Percentiles rank a stretch among this genome's conserved stretches.
Conservation (phyloP, 2,329 filamentous ascomycete species). For the Cladophialophora exuberans region DNA sequence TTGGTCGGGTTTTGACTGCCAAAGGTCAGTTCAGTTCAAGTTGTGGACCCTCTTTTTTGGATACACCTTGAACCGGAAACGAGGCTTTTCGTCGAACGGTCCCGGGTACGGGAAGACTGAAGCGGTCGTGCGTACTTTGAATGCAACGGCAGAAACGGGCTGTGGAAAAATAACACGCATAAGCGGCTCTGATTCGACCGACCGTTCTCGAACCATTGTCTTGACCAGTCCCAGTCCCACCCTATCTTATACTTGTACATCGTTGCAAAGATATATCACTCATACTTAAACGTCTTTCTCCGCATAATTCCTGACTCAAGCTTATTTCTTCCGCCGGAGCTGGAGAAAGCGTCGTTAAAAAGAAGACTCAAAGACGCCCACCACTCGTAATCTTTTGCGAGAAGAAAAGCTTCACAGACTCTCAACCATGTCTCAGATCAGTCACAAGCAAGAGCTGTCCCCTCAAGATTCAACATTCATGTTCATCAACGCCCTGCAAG, state of each 20-base stretch:
- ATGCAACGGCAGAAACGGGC: too few species aligned
- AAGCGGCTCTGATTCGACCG: slow-evolving; percentile 3
- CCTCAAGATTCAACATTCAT: slow-evolving; percentile 18
- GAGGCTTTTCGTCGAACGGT: too few species aligned
- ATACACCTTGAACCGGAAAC: too few species aligned
- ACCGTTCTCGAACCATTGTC: too few species aligned
- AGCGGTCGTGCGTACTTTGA: neutral
- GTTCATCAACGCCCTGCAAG: slow-evolving; percentile 21
- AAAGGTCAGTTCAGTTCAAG: too few species aligned
- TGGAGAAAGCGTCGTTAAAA: too few species aligned
- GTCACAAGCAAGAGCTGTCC: neutral
- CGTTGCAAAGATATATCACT: neutral
- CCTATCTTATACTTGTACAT: neutral
- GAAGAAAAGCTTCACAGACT: neutral
- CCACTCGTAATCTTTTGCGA: neutral
- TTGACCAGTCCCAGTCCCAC: neutral
- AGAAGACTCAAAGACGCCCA: neutral
- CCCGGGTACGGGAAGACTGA: neutral
- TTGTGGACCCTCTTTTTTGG: too few species aligned
- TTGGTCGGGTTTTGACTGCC: too few species aligned
- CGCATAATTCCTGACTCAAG: neutral
- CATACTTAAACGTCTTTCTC: neutral
- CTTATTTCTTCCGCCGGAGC: too few species aligned
- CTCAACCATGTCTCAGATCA: slow-evolving; percentile 1
- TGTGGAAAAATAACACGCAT: neutral